phyloP scores from a whole-genome alignment of 441 rosid species.

The Daphne laureola region DNA sequence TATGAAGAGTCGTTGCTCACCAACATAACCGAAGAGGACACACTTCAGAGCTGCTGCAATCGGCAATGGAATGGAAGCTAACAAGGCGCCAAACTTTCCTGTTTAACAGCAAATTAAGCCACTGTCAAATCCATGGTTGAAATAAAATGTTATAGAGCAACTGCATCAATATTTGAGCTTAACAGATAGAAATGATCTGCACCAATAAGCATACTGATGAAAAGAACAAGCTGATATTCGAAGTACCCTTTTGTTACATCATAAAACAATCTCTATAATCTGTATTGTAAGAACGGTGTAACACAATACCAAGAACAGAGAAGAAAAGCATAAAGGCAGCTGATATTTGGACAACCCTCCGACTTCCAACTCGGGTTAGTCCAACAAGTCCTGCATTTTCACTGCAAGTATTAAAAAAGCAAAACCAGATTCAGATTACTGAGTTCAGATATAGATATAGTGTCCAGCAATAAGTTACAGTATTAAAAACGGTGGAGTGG shows the following conservation, averaged over 20 bases:
- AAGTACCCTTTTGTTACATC: too few species aligned
- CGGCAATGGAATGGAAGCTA: conserved; percentile 79
- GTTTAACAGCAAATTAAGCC: conserved; percentile 14
- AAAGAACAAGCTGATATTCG: too few species aligned
- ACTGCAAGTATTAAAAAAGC: conserved; percentile 26
- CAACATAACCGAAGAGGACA: conserved; percentile 68
- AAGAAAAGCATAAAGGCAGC: conserved; percentile 85
- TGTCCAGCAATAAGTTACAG: neutral
- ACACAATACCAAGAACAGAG: conserved; percentile 49
- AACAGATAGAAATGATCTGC: neutral
- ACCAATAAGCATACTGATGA: too few species aligned
- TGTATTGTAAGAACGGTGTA: neutral
- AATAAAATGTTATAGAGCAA: too few species aligned
- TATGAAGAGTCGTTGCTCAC: conserved; percentile 29
- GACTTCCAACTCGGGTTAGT: conserved; percentile 70
- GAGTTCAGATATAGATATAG: neutral
- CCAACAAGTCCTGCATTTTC: conserved; percentile 86
- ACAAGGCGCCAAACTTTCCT: conserved; percentile 83
- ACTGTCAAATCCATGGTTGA: neutral
- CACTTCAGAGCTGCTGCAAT: conserved; percentile 78
- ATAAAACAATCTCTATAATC: neutral
- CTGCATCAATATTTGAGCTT: too few species aligned
- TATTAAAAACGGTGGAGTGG: neutral
- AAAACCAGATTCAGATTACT: conserved; percentile 5
- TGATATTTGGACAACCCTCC: conserved; percentile 62